Evolutionary conservation across 1,284 basidiomycete species (phyloP).

Genomic region (Apiotrichum sp.): DNA sequence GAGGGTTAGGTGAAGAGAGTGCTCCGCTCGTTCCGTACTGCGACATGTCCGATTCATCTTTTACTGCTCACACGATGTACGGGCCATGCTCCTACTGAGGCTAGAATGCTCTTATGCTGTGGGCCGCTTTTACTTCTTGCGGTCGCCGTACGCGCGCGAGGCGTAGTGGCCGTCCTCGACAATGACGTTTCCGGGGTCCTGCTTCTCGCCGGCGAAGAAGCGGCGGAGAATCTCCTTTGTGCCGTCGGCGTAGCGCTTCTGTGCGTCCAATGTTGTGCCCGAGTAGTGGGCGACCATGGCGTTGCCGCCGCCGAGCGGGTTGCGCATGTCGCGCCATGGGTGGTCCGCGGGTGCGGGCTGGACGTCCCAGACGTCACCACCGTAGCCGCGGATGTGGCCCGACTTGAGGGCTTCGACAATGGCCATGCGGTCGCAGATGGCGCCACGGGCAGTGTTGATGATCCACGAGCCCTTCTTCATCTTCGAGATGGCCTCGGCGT

Average conservation of each 20-base stretch:
- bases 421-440: slow-evolving; percentile 79
- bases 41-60: no score
- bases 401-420: slow-evolving; percentile 70
- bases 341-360: slow-evolving; percentile 82
- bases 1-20: no score
- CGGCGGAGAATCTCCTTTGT: slow-evolving; percentile 72
- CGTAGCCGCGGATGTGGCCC: slow-evolving; percentile 68
- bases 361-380: slow-evolving; percentile 68
- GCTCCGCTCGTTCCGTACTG: no score
- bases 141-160: slow-evolving; percentile 15
- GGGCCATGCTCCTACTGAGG: no score
- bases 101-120: not conserved
- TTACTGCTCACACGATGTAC: no score
- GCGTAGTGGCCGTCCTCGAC: slow-evolving; percentile 54
- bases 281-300: slow-evolving; percentile 63
- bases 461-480: slow-evolving; percentile 90
- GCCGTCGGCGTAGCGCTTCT: slow-evolving; percentile 78
- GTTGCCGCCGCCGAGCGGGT: slow-evolving; percentile 71
- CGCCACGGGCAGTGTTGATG: slow-evolving; percentile 90
- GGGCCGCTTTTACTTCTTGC: slow-evolving; percentile 7
- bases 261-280: slow-evolving; percentile 87
- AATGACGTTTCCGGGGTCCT: slow-evolving; percentile 77
- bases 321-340: slow-evolving; percentile 76
- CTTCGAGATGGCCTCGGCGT: slow-evolving; percentile 74
- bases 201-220: slow-evolving; percentile 62